Evolutionary conservation across 129 eudicot genomes (phyloP).

Genomic region (Arctium minus): DNA sequence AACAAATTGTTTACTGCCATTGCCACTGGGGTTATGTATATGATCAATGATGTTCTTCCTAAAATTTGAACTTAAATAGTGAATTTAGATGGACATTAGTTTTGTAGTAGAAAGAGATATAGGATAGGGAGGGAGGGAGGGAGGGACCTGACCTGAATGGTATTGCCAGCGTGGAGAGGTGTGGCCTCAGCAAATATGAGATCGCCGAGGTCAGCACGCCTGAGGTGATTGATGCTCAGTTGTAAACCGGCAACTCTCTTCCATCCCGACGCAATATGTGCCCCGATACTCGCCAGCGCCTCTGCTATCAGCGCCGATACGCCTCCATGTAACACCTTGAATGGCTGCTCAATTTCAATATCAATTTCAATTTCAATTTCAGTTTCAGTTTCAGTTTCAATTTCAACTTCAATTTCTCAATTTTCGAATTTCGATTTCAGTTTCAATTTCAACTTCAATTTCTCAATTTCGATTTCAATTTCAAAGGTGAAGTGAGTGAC

Average conservation of each 20-base stretch:
- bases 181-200: slow-evolving; percentile 71
- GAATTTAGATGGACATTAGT: no score
- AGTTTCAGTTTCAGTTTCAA: not conserved
- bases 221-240: slow-evolving; percentile 73
- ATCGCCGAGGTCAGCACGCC: slow-evolving; percentile 71
- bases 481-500: slow-evolving; percentile 5
- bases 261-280: slow-evolving; percentile 75
- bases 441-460: not conserved
- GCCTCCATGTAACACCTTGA: slow-evolving; percentile 91
- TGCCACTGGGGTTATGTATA: no score
- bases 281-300: slow-evolving; percentile 81
- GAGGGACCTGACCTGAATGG: slow-evolving; percentile 53
- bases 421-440: no score
- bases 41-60: not conserved
- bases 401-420: not conserved
- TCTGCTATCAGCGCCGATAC: slow-evolving; percentile 91
- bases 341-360: slow-evolving; percentile 44
- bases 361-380: not conserved
- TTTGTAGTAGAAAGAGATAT: not conserved
- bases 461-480: not conserved
- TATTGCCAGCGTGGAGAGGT: slow-evolving; percentile 60
- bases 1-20: not conserved
- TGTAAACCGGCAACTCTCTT: slow-evolving; percentile 79
- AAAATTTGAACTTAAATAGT: no score
- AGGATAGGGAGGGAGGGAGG: no score